These are phyloP conservation scores for Pythium aquatile DNA, from an alignment of 352 stramenopile genomes.

Conservation along the genomic window DNA sequence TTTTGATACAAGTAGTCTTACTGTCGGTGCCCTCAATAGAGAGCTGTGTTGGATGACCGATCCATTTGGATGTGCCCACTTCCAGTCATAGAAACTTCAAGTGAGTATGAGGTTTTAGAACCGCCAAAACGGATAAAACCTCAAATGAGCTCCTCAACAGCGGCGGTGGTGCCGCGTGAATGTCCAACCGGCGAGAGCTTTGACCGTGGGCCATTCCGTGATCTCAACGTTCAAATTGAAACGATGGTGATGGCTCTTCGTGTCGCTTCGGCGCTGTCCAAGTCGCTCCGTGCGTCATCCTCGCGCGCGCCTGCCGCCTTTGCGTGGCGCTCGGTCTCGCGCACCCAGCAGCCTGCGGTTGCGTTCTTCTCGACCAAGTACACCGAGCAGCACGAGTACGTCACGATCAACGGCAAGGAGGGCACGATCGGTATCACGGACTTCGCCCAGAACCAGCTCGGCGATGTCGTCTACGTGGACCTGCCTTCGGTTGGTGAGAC, in stretches of 20 bases:
- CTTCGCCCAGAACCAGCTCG: constrained; percentile 96
- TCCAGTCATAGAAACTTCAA: constrained; percentile 26
- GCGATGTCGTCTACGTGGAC: constrained; percentile 97
- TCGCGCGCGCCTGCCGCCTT: constrained; percentile 12
- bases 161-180: constrained; percentile 10
- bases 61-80: background rate
- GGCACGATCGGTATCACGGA: constrained; percentile 97
- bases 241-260: constrained; percentile 51
- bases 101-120: constrained; percentile 21
- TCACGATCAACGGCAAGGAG: constrained; percentile 73
- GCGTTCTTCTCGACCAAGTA: constrained; percentile 85
- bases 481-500: constrained; percentile 92
- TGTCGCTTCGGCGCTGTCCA: constrained; percentile 49
- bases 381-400: constrained; percentile 85
- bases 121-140: constrained; percentile 6
- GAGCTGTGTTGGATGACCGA: background rate
- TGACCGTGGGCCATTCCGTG: background rate
- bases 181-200: background rate
- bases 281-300: constrained; percentile 43
- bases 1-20: constrained; percentile 16
- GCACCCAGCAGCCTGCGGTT: constrained; percentile 33
- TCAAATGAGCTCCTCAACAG: constrained; percentile 1
- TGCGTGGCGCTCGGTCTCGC: constrained; percentile 36
- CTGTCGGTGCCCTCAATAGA: constrained; percentile 10
- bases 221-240: background rate